phyloP scores from a whole-genome alignment of 352 stramenopile genomes.

The Pythium pyrilobum region DNA sequence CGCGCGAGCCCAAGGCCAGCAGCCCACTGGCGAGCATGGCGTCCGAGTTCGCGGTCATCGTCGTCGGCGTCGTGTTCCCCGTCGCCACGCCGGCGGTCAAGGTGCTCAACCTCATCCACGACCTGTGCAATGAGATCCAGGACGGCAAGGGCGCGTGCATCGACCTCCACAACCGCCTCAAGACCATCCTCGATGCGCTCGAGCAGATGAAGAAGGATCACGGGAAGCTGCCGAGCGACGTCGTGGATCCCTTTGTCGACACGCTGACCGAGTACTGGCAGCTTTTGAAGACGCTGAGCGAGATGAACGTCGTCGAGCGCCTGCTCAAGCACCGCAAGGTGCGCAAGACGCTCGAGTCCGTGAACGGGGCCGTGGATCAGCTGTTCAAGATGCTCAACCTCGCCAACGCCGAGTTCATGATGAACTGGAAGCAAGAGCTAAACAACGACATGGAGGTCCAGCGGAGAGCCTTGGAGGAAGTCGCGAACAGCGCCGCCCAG shows the following conservation, averaged over 20 bases:
- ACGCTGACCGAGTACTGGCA: neutral
- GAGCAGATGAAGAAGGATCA: neutral
- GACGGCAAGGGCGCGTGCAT: neutral
- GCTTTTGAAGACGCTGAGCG: neutral
- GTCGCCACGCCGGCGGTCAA: neutral
- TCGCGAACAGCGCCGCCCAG: neutral
- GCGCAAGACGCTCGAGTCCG: neutral
- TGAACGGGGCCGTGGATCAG: neutral
- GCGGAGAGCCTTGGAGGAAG: neutral
- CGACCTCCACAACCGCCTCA: neutral
- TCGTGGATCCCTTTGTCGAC: neutral
- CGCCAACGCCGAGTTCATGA: neutral
- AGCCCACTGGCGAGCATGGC: neutral
- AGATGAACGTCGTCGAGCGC: neutral
- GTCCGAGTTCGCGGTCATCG: neutral
- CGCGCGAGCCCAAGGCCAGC: neutral
- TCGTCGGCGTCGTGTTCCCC: neutral
- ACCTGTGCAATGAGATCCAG: neutral
- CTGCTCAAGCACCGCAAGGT: neutral
- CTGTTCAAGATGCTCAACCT: neutral
- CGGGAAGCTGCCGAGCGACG: neutral
- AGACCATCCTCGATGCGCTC: neutral
- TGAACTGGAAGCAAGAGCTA: neutral
- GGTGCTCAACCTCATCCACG: neutral
- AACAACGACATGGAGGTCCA: neutral